Conservation (phyloP, 129 eudicot species). For the Helianthus annuus region DNA sequence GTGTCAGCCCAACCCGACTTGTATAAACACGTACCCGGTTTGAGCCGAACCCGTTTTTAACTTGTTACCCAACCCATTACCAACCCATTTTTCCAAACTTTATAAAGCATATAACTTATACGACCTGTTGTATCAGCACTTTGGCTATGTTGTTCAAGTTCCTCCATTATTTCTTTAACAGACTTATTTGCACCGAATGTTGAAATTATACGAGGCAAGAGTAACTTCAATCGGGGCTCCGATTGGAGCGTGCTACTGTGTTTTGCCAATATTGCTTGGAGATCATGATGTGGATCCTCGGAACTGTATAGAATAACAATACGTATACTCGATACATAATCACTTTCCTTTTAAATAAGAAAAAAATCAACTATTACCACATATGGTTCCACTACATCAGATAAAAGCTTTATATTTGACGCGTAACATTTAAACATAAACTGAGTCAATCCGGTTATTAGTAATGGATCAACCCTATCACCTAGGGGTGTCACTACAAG, state of each 20-base stretch:
- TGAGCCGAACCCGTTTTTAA: background rate
- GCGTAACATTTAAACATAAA: too few relatives aligned
- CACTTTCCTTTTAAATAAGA: conserved; percentile 9
- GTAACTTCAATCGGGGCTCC: conserved; percentile 71
- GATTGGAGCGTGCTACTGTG: conserved; percentile 68
- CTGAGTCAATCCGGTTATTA: too few relatives aligned
- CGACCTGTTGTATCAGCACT: conserved; percentile 71
- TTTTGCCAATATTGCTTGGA: conserved; percentile 50
- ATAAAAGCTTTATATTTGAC: background rate
- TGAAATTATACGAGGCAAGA: conserved; percentile 73
- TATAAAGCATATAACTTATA: background rate
- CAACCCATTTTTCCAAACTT: too few relatives aligned
- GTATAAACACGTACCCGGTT: background rate
- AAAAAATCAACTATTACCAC: background rate
- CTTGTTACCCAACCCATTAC: background rate
- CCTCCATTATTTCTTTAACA: conserved; percentile 59
- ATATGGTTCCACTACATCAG: too few relatives aligned
- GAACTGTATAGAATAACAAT: conserved; percentile 53
- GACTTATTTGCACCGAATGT: conserved; percentile 72
- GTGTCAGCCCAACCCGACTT: background rate
- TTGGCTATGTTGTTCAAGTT: conserved; percentile 61
- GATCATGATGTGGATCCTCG: conserved; percentile 77
- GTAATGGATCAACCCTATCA: background rate
- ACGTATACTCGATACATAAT: conserved; percentile 9
- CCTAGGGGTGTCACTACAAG: too few relatives aligned